Evolutionary conservation across 2,329 filamentous ascomycete genomes (phyloP).

Genomic region (Botrytis byssoidea): DNA sequence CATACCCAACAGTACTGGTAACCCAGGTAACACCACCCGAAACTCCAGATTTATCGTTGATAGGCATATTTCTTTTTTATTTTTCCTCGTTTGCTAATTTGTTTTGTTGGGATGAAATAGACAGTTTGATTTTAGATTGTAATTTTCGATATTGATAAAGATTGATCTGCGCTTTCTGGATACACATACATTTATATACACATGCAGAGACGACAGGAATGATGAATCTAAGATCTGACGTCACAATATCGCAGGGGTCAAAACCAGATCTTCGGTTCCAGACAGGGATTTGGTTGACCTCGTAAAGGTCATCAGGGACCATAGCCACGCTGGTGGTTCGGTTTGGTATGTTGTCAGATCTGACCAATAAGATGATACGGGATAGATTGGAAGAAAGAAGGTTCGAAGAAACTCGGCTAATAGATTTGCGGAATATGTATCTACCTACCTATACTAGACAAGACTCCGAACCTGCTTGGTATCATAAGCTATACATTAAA

Average conservation of each 20-base stretch:
- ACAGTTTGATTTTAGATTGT: neutral
- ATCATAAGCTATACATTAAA: neutral
- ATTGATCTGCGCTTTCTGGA: neutral
- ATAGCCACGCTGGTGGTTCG: neutral
- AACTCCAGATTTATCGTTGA: constrained; percentile 25
- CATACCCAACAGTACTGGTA: constrained; percentile 27
- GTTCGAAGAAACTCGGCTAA: neutral
- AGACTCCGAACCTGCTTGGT: neutral
- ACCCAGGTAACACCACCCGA: constrained; percentile 27
- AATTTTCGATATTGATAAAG: neutral
- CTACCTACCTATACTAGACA: neutral
- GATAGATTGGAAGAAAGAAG: neutral
- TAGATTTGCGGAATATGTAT: neutral
- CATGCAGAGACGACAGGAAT: neutral
- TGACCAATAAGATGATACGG: neutral
- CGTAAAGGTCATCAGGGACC: neutral
- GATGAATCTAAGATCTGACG: neutral
- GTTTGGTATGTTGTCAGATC: neutral
- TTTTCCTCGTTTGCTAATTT: neutral
- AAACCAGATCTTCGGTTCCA: neutral
- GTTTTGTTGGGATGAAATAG: neutral
- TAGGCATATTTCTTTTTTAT: neutral
- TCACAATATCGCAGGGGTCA: neutral
- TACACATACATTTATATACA: neutral
- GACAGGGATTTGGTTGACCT: neutral